Base-by-base conservation (phyloP, 108 stramenopile species). In the Asterionellopsis glacialis region DNA sequence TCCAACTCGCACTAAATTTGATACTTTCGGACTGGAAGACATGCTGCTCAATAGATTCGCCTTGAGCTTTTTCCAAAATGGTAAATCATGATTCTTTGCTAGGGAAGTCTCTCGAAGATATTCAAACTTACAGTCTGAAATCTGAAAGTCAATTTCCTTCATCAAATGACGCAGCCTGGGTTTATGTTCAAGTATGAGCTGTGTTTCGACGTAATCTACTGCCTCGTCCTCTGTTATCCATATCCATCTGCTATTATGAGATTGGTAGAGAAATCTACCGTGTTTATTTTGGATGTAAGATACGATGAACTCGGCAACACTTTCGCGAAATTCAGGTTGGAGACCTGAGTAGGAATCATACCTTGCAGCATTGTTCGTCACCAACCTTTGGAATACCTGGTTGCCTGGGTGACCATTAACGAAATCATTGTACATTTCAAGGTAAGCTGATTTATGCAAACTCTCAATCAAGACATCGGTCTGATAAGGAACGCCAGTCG, bases 401-500 rank as follows among this genome's bases (percentile, higher is more conserved):
- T 67, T 72, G 14, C 70, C 75, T 11, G 61, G 59, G 33, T 72
- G 75, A 12, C 45, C 41, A 38, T 75, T 58, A 13, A 72, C 12
- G 33, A 60, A 68, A 23, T 72, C 65, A 25, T 68, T 59, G 57
- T 59, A 55, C 45, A 59, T 52, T 15, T 21, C 59, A 41, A 71
- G 51, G 16, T 52, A 55, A 3, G 18, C 4, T 13, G 45, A 48
- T n/a, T 26, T 61, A 41, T 66, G 64, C 19, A 67, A 43, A 22
- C 57, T 64, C 40, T 65, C 70, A 12, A 77, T 54, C n/a, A 77
- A 45, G 33, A 72, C 75, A 68, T 77, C 70, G 45, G 19, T 16
- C 13, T 26, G 56, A 16, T 41, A 5, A 40, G 56, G 56, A 48
- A 48, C 47, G 24, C 3, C 24, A 24, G 9, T 53, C 15, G 9